Evolutionary conservation across 345 rosid species (phyloP).

Genomic region (Geranium rotundifolium): DNA sequence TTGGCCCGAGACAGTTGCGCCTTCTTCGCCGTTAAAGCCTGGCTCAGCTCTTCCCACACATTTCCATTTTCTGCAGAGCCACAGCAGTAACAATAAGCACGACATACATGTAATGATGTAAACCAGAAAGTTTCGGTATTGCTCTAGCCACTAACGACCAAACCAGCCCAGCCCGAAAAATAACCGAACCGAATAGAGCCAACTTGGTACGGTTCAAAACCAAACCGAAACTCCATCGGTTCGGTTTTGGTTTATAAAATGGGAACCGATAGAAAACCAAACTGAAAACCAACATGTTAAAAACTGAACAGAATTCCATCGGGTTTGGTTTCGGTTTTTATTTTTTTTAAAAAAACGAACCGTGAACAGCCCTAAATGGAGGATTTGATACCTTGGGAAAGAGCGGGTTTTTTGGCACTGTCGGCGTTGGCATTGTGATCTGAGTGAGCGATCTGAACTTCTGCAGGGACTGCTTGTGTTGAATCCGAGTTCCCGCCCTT

Average conservation of each 20-base stretch:
- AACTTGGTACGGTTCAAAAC: too few relatives aligned
- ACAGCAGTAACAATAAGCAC: background rate
- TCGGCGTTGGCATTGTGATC: constrained; percentile 1
- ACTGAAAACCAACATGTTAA: too few relatives aligned
- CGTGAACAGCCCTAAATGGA: background rate
- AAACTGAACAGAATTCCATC: too few relatives aligned
- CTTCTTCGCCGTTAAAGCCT: constrained; percentile 59
- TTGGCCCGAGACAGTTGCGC: constrained; percentile 42
- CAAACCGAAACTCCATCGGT: too few relatives aligned
- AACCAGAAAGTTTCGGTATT: background rate
- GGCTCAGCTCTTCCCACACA: constrained; percentile 65
- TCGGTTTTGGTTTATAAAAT: too few relatives aligned
- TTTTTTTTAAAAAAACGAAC: too few relatives aligned
- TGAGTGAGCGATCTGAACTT: constrained; percentile 12
- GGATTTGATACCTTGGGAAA: constrained; percentile 37
- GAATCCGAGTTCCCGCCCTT: constrained; percentile 21
- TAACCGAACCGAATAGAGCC: too few relatives aligned
- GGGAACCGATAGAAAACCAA: too few relatives aligned
- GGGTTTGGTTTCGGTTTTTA: too few relatives aligned
- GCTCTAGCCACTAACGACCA: too few relatives aligned
- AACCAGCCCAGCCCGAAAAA: too few relatives aligned
- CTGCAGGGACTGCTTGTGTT: constrained; percentile 11
- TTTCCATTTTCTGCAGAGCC: constrained; percentile 39
- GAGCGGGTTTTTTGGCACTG: constrained; percentile 6
- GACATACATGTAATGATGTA: background rate